phyloP scores from a whole-genome alignment of 441 rosid genomes.

The Populus hybrid region DNA sequence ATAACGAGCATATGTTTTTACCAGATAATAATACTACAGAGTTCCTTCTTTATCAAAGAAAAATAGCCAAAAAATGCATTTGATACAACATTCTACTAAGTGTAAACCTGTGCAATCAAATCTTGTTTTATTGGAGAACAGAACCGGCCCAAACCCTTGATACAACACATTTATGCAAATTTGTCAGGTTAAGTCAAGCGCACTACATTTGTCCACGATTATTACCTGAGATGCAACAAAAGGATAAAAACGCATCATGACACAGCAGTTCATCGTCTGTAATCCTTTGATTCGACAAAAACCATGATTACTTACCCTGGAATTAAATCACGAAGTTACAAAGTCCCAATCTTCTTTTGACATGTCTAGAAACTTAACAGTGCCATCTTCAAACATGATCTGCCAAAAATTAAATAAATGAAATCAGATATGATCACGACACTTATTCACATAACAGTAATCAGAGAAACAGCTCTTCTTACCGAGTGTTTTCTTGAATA shows the following conservation, averaged over 20 bases:
- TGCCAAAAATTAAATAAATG: slow-evolving; percentile 20
- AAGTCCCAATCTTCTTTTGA: slow-evolving; percentile 68
- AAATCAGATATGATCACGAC: slow-evolving; percentile 3
- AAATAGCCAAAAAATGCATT: background rate
- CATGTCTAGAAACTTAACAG: slow-evolving; percentile 57
- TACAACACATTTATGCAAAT: background rate
- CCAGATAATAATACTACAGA: background rate
- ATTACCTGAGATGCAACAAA: background rate
- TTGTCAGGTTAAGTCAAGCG: background rate
- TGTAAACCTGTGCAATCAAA: background rate
- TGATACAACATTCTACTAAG: background rate
- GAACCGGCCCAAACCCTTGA: background rate
- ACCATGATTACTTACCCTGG: slow-evolving; percentile 8
- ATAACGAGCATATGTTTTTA: background rate
- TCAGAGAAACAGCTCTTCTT: slow-evolving; percentile 18
- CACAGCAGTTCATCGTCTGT: background rate
- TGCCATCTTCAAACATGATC: slow-evolving; percentile 79
- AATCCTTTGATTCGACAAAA: background rate
- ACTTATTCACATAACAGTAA: background rate
- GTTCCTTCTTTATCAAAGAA: background rate
- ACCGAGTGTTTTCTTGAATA: slow-evolving; percentile 63
- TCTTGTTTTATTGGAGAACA: background rate
- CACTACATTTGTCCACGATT: background rate
- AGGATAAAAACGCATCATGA: background rate
- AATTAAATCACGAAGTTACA: slow-evolving; percentile 18